Evolutionary conservation across 2,329 filamentous ascomycete species (phyloP).

Genomic region (Pyrenophora tritici-repentis): DNA sequence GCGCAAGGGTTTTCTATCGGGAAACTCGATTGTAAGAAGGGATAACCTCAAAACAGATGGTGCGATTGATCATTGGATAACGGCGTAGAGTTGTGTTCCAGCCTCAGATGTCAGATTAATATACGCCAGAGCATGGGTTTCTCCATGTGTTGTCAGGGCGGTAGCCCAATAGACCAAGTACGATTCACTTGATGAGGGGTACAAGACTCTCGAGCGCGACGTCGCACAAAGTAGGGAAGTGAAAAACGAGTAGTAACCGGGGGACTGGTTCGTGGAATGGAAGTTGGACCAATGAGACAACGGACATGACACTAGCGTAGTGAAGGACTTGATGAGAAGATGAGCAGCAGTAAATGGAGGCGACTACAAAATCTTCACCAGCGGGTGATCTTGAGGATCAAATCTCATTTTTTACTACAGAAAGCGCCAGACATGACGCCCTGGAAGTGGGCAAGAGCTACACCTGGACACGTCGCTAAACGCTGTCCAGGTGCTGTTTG

Average conservation of each 20-base stretch:
- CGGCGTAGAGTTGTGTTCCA: neutral
- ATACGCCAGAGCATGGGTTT: neutral
- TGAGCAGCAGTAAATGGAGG: no score
- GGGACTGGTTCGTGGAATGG: neutral
- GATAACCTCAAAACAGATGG: neutral
- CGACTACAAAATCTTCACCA: neutral
- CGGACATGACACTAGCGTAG: neutral
- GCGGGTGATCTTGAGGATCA: no score
- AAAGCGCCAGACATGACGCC: no score
- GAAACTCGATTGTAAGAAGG: neutral
- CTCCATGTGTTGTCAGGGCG: neutral
- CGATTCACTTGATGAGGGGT: neutral
- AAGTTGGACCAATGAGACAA: neutral
- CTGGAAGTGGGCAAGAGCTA: neutral
- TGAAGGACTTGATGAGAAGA: neutral
- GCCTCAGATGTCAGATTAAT: neutral
- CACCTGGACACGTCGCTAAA: neutral
- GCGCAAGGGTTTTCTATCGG: neutral
- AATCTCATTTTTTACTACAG: no score
- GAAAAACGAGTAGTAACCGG: neutral
- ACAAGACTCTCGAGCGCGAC: slow-evolving; percentile 6
- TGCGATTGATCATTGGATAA: neutral
- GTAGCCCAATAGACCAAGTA: slow-evolving; percentile 1
- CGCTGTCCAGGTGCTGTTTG: neutral
- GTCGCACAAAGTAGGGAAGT: slow-evolving; percentile 1